A percentile compares a stretch with the other conserved stretches of the same genome.
phyloP scores from a whole-genome alignment of 208 protist genomes.

The Leishmania mexicana region DNA sequence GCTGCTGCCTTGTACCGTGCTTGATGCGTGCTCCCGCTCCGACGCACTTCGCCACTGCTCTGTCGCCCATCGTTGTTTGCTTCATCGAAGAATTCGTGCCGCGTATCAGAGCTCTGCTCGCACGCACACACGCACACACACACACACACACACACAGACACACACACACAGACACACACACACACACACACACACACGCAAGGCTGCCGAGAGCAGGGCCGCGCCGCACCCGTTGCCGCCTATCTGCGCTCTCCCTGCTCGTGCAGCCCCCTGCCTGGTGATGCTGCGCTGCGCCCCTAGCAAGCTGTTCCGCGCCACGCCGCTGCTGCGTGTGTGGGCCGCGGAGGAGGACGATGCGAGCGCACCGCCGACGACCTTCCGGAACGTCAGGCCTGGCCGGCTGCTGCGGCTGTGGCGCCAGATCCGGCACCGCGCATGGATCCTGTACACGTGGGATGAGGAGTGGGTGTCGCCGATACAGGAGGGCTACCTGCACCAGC shows the following conservation, averaged over 20 bases:
- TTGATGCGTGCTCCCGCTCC: neutral
- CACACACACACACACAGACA: no score
- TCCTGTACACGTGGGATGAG: conserved; percentile 88
- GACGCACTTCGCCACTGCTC: neutral
- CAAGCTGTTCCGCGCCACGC: conserved; percentile 47
- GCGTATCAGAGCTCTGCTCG: no score
- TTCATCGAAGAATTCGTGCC: neutral
- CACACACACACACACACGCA: neutral
- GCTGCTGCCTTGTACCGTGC: no score
- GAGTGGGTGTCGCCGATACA: conserved; percentile 74
- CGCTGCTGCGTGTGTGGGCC: conserved; percentile 81
- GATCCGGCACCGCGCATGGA: conserved; percentile 85
- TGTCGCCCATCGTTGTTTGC: neutral
- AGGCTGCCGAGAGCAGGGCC: neutral
- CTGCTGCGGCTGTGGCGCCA: conserved; percentile 87
- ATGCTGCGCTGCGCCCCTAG: conserved; percentile 48
- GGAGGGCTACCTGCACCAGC: conserved; percentile 88
- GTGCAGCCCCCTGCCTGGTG: neutral
- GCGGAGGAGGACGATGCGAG: conserved; percentile 84
- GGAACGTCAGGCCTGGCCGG: conserved; percentile 85
- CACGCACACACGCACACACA: no score
- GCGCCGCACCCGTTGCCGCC: neutral
- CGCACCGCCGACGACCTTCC: conserved; percentile 88
- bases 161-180: no score
- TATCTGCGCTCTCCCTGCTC: neutral